Base-by-base conservation (phyloP, 2,329 filamentous ascomycete species). In the Calonectria pseudoturangicola region DNA sequence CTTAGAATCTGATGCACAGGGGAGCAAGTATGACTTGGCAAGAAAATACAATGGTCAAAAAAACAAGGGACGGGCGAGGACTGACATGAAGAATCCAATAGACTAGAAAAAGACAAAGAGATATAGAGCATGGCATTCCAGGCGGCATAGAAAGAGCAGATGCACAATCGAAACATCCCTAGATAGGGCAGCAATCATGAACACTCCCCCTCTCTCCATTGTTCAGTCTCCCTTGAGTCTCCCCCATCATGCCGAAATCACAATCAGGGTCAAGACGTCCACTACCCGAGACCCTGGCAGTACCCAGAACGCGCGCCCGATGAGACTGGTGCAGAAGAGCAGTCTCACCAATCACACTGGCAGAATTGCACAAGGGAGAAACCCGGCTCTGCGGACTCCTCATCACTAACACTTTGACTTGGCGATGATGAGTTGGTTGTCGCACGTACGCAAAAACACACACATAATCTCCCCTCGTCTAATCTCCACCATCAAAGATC, bases 1-100 rank as follows among this genome's bases (percentile, higher is more conserved):
- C 83, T 93, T 81, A 83, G 84, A 45, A 60, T 45, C 25, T 80
- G 71, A 79, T 47, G 67, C n/a, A 3, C 33, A 58, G 30, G 54
- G 54, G 28, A 50, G 12, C 66, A 48, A 9, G 18, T 27, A 15
- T 18, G 9, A 10, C 18, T 54, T 16, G 70, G 43, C 58, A 73
- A 70, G 65, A 69, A 65, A 39, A 15, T 68, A 43, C 47, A 54
- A 64, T 30, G 71, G 47, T 28, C 18, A 39, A 58, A 50, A 28
- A 43, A 28, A 43, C 39, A 16, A 68, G 45, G 47, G 27, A 41
- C 10, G 50, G 13, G 45, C 8, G 54, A 33, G 13, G 28, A 41
- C 45, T 51, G 70, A 67, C 8, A 68, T 28, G 56, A 56, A 43
- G 27, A 70, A 18, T 41, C 33, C 50, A 36, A 66, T 73, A 66